Conservation (phyloP, 352 stramenopile species). For the Pythium apleroticum region DNA sequence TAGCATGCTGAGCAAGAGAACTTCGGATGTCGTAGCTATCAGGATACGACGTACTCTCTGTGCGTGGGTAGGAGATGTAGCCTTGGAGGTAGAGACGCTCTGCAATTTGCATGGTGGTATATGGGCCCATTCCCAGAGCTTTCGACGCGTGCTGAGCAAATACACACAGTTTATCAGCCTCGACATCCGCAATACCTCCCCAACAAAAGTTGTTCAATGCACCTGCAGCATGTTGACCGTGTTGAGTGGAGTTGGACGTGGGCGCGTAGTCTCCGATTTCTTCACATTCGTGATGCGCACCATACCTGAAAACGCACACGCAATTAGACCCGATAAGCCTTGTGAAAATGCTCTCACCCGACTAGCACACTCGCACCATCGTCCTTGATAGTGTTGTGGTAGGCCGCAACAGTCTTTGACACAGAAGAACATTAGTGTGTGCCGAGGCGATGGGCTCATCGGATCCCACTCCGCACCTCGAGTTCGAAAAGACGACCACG, state of each 20-base stretch:
- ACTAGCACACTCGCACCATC: conserved; percentile 42
- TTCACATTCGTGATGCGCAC: conserved; percentile 27
- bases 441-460: too few relatives aligned
- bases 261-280: conserved; percentile 27
- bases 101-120: conserved; percentile 72
- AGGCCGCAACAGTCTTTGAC: conserved; percentile 17
- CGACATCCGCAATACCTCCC: too few relatives aligned
- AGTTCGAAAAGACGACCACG: conserved; percentile 42
- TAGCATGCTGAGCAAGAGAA: background rate
- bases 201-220: too few relatives aligned
- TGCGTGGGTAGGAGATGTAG: conserved; percentile 89
- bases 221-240: conserved; percentile 41
- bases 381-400: conserved; percentile 48
- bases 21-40: conserved; percentile 79
- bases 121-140: conserved; percentile 65
- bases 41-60: conserved; percentile 83
- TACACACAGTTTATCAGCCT: background rate
- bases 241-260: conserved; percentile 59
- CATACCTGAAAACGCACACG: too few relatives aligned
- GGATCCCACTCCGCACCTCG: too few relatives aligned
- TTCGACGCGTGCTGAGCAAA: conserved; percentile 54
- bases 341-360: too few relatives aligned
- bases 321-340: too few relatives aligned
- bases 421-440: too few relatives aligned
- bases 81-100: conserved; percentile 85